A percentile compares a stretch with the other conserved stretches of the same genome.
Evolutionary conservation across 2,329 filamentous ascomycete species (phyloP).

Genomic region (Thermothelomyces thermophilus): DNA sequence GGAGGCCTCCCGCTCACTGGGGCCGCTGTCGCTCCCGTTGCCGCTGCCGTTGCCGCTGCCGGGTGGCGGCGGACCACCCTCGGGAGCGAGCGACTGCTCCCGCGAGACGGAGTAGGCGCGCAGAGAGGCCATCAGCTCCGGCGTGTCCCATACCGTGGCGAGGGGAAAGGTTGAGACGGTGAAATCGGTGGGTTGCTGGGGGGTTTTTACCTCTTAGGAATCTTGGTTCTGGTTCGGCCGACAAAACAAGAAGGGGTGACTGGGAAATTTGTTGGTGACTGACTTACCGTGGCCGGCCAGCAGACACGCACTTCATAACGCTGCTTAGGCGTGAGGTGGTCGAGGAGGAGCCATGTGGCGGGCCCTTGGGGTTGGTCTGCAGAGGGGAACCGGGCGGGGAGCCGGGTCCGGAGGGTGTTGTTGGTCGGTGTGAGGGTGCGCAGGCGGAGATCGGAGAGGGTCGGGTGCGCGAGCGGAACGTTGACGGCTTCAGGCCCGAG

Average conservation of each 20-base stretch:
- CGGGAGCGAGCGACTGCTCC: background rate
- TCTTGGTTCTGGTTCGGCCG: background rate
- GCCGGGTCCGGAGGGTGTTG: slow-evolving; percentile 52
- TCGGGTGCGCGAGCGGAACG: slow-evolving; percentile 49
- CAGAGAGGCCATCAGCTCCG: slow-evolving; percentile 59
- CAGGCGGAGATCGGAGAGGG: slow-evolving; percentile 56
- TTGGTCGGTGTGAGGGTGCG: slow-evolving; percentile 52
- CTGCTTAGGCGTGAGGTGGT: slow-evolving; percentile 60
- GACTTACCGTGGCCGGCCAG: slow-evolving; percentile 83
- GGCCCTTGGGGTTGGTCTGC: slow-evolving; percentile 46
- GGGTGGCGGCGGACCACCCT: background rate
- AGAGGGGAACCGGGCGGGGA: slow-evolving; percentile 64
- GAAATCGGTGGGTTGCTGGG: slow-evolving; percentile 81
- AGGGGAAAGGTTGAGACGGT: slow-evolving; percentile 59
- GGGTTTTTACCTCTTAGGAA: background rate
- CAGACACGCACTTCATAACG: slow-evolving; percentile 90
- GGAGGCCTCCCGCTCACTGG: slow-evolving; percentile 37
- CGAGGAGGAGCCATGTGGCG: slow-evolving; percentile 73
- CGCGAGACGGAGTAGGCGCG: slow-evolving; percentile 52
- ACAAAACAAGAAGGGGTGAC: slow-evolving; percentile 4
- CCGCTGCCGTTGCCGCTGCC: slow-evolving; percentile 16
- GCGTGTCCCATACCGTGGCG: slow-evolving; percentile 52
- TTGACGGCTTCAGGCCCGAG: slow-evolving; percentile 56
- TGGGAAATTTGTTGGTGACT: background rate
- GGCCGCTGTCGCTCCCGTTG: slow-evolving; percentile 11